A percentile compares a stretch with the other conserved stretches of the same genome.
phyloP scores from a whole-genome alignment of 225 moss, liverwort and hornwort genomes.

The Pseudisothecium myosuroides region DNA sequence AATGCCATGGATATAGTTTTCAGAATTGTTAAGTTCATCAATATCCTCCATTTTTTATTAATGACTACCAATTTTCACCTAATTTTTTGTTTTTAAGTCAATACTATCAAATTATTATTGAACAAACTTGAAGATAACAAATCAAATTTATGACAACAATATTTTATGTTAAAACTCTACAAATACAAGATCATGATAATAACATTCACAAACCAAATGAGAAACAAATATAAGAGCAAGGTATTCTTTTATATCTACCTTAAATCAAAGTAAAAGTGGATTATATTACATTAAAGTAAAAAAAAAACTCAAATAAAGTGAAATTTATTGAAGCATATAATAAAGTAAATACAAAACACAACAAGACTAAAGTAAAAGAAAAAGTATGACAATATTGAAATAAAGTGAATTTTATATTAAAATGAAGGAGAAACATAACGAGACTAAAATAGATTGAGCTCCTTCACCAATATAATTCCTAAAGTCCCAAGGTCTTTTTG shows the following conservation, averaged over 20 bases:
- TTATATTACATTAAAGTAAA: not conserved
- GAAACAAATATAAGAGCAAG: not conserved
- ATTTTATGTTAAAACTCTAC: no score
- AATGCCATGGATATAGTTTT: not conserved
- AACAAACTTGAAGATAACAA: no score
- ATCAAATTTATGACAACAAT: not conserved
- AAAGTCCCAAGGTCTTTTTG: not conserved
- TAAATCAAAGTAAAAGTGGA: not conserved
- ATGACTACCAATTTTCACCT: not conserved
- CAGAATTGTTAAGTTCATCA: accelerated
- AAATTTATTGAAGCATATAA: not conserved
- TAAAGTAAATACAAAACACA: not conserved
- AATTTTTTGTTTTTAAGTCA: not conserved
- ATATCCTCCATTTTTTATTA: not conserved
- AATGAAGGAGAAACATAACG: not conserved
- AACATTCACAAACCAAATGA: not conserved
- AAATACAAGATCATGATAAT: not conserved
- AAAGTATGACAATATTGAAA: not conserved
- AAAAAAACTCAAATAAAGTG: not conserved
- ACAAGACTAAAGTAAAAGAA: not conserved
- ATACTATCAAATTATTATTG: not conserved
- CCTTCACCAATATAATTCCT: not conserved
- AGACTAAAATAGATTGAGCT: not conserved
- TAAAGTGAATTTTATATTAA: not conserved
- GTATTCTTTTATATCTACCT: not conserved